Conservation (phyloP, 768 basidiomycete species). For the Boletus pseudo-olivaceus region DNA sequence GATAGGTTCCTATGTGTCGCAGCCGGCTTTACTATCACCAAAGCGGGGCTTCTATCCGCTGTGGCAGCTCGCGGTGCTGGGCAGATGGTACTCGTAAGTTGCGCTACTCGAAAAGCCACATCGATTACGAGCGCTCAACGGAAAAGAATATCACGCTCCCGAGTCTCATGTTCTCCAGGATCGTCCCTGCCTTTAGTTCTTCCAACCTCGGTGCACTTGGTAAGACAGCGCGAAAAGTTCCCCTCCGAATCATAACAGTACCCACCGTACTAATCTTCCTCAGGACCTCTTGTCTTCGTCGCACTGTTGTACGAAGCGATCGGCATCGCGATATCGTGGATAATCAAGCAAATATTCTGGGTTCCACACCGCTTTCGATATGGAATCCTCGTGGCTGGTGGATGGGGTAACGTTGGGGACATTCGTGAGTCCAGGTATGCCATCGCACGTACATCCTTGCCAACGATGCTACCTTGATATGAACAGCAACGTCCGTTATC, state of each 20-base stretch:
- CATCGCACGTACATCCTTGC: background rate
- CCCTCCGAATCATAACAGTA: background rate
- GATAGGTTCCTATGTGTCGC: constrained; percentile 51
- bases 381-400: constrained; percentile 66
- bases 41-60: constrained; percentile 55
- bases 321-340: constrained; percentile 51
- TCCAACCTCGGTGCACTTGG: constrained; percentile 56
- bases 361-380: constrained; percentile 75
- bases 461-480: background rate
- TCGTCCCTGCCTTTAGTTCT: constrained; percentile 60
- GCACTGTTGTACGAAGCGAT: constrained; percentile 56
- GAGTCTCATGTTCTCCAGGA: constrained; percentile 66
- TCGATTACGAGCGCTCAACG: background rate
- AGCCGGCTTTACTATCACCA: constrained; percentile 57
- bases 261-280: background rate
- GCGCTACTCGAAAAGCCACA: background rate
- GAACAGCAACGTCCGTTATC: constrained; percentile 59
- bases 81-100: constrained; percentile 52
- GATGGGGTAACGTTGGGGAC: constrained; percentile 68
- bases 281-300: constrained; percentile 64
- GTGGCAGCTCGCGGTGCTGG: constrained; percentile 57
- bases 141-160: constrained; percentile 56
- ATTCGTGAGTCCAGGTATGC: constrained; percentile 47
- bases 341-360: constrained; percentile 64
- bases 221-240: constrained; percentile 19